A percentile compares a stretch with the other conserved stretches of the same genome.
Evolutionary conservation across 2,329 filamentous ascomycete genomes (phyloP).

Genomic region (Fusarium gaditjirri): DNA sequence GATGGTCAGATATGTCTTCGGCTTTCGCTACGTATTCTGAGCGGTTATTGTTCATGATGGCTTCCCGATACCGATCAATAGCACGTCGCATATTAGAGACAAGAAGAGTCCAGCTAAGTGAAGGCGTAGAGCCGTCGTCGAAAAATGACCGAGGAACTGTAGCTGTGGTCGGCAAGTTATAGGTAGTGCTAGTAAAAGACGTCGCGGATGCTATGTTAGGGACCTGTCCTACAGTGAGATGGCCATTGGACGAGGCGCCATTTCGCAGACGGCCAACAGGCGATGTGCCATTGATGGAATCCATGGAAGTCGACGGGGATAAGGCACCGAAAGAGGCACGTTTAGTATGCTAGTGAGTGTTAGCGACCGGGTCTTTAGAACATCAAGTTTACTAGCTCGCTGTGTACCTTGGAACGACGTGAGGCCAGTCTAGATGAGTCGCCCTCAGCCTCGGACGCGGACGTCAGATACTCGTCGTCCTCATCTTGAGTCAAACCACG

Average conservation of each 20-base stretch:
- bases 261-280: slow-evolving; percentile 66
- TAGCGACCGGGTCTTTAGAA: slow-evolving; percentile 8
- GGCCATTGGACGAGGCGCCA: slow-evolving; percentile 63
- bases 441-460: slow-evolving; percentile 86
- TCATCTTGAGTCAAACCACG: slow-evolving; percentile 84
- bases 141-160: slow-evolving; percentile 85
- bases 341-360: slow-evolving; percentile 61
- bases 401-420: slow-evolving; percentile 73
- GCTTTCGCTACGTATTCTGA: slow-evolving; percentile 93
- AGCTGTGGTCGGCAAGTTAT: slow-evolving; percentile 67
- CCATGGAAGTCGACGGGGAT: slow-evolving; percentile 90
- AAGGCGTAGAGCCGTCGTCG: slow-evolving; percentile 83
- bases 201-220: slow-evolving; percentile 69
- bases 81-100: slow-evolving; percentile 93
- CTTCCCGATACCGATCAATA: slow-evolving; percentile 88
- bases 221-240: slow-evolving; percentile 51
- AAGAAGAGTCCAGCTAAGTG: slow-evolving; percentile 88
- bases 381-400: not conserved
- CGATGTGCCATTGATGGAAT: slow-evolving; percentile 81
- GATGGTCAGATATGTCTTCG: slow-evolving; percentile 98
- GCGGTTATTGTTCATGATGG: slow-evolving; percentile 83
- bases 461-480: slow-evolving; percentile 85
- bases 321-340: slow-evolving; percentile 78
- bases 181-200: slow-evolving; percentile 69
- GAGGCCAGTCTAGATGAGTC: slow-evolving; percentile 75